Base-by-base conservation (phyloP, 2,329 filamentous ascomycete genomes). In the Fusarium sp. region DNA sequence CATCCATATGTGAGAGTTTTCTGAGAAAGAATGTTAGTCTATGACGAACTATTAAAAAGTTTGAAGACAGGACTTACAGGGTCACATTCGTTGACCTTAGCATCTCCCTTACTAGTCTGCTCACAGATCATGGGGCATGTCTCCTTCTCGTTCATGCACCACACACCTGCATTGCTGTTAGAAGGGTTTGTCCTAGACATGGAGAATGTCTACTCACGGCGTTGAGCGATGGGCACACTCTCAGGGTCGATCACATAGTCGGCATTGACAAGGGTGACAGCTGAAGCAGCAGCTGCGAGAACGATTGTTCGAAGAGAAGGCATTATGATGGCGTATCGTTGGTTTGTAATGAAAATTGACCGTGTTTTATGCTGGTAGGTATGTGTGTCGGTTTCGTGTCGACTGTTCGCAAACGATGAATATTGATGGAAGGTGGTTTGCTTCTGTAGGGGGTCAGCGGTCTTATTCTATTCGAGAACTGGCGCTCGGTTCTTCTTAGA, bases 71-170 rank as follows among this genome's bases (percentile, higher is more conserved):
- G 24, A 76, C 74, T 61, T 86, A 91, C 89, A 52, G 90, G 75
- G 77, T 94, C 86, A 78, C 92, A 95, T 10, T 84, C 84, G 82
- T 95, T 95, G 68, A 83, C 79, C 46, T 83, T 67, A 30, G 86
- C 88, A 46, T 82, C 85, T 78, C 86, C 77, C 71, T 83, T 79
- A 76, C 85, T 79, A 16, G 77, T 78, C 72, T 94, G 90, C 53
- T 88, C 81, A 85, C 92, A 95, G 80, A 95, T 92, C 71, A 90
- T 80, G 15, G 91, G 92, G 81, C 92, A 95, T 56, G 87, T 85
- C 73, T 84, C 83, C 71, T 76, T 82, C 81, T 94, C 89, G 71
- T 85, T 84, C 27, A 79, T 65, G 79, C 92, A 95, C 92, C 92
- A 95, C 14, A 77, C 76, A 63, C 85, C 88, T 90, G 62, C 15